phyloP scores from a whole-genome alignment of 768 basidiomycete species.

The Calocybe cyanea region DNA sequence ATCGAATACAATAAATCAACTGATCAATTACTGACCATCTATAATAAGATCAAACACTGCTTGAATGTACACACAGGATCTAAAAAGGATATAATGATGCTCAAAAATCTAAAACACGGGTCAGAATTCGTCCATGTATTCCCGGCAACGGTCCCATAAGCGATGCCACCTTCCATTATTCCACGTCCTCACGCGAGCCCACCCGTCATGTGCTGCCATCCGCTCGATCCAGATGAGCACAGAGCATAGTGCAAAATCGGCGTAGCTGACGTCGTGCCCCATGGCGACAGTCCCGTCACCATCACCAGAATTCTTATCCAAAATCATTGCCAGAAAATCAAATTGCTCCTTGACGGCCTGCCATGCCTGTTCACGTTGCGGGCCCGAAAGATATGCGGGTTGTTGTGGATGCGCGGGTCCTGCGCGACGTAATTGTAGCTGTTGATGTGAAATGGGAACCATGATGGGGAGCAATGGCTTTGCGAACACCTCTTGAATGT shows the following conservation, averaged over 20 bases:
- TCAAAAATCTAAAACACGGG: not conserved
- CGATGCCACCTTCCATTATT: constrained; percentile 64
- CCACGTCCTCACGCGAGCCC: constrained; percentile 67
- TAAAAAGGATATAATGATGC: not conserved
- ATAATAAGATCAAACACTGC: not conserved
- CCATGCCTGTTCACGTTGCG: constrained; percentile 65
- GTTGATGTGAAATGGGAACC: constrained; percentile 63
- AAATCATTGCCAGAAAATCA: constrained; percentile 54
- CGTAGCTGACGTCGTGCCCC: constrained; percentile 66
- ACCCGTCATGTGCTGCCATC: constrained; percentile 70
- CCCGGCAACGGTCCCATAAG: constrained; percentile 57
- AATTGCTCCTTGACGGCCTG: constrained; percentile 62
- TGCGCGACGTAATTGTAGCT: constrained; percentile 52
- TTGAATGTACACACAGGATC: not conserved
- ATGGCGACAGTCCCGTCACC: constrained; percentile 62
- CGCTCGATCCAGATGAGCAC: constrained; percentile 72
- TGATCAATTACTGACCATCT: too few relatives aligned
- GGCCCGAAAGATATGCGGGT: constrained; percentile 24
- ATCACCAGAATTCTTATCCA: constrained; percentile 67
- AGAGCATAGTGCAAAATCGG: constrained; percentile 71
- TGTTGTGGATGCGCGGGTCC: constrained; percentile 23
- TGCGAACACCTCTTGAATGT: constrained; percentile 60
- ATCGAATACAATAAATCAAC: too few relatives aligned
- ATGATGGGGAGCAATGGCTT: constrained; percentile 68
- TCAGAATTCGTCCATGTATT: constrained; percentile 64